phyloP scores from a whole-genome alignment of 176 grass and related monocot species.

The Carex pumila region DNA sequence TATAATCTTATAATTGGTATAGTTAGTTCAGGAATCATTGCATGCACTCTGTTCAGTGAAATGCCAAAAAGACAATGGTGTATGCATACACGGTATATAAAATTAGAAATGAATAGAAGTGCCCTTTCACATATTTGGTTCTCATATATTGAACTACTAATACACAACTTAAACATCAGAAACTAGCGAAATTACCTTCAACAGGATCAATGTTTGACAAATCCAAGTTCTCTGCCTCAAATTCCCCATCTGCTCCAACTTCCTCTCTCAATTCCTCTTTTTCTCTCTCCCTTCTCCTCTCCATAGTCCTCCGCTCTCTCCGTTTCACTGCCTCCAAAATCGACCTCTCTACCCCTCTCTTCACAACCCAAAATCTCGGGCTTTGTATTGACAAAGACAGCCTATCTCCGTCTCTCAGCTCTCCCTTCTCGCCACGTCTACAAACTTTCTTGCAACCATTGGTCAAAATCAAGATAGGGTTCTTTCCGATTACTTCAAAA shows the following conservation, averaged over 20 bases:
- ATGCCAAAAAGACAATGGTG: neutral
- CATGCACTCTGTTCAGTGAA: neutral
- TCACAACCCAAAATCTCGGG: slow-evolving; percentile 50
- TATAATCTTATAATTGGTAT: neutral
- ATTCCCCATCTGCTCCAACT: neutral
- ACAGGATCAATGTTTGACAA: slow-evolving; percentile 43
- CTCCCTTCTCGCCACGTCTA: slow-evolving; percentile 42
- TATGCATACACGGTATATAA: neutral
- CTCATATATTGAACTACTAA: neutral
- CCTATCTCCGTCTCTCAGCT: slow-evolving; percentile 43
- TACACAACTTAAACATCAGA: neutral
- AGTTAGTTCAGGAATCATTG: neutral
- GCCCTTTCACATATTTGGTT: neutral
- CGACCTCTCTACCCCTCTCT: slow-evolving; percentile 29
- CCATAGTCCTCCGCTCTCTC: slow-evolving; percentile 51
- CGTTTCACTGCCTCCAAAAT: slow-evolving; percentile 65
- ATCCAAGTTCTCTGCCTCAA: slow-evolving; percentile 33
- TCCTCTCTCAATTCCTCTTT: slow-evolving; percentile 12
- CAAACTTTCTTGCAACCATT: slow-evolving; percentile 12
- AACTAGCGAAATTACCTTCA: slow-evolving; percentile 39
- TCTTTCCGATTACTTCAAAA: slow-evolving; percentile 66
- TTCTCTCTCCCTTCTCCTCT: slow-evolving; percentile 32
- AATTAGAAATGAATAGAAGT: neutral
- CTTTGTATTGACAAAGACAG: slow-evolving; percentile 48
- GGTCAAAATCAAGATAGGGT: slow-evolving; percentile 45